Evolutionary conservation across 2,329 filamentous ascomycete genomes (phyloP).

Genomic region (Verticillium zaregamsianum): DNA sequence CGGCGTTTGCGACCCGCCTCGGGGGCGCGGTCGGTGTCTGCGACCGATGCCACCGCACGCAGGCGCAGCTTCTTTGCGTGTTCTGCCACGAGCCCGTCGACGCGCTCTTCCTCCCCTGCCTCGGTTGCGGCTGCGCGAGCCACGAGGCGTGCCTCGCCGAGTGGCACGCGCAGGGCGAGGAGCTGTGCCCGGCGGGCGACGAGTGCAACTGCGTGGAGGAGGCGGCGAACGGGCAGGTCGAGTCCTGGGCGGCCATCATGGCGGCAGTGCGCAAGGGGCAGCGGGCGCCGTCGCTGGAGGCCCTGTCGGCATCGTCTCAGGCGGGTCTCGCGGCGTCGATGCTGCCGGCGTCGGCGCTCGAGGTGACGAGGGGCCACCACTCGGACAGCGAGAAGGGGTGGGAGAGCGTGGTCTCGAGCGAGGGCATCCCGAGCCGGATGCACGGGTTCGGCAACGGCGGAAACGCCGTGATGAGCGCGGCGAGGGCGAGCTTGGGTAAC

Average conservation of each 20-base stretch:
- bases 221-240: constrained; percentile 52
- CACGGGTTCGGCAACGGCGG: constrained; percentile 12
- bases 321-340: constrained; percentile 7
- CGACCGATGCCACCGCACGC: constrained; percentile 48
- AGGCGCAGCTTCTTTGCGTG: constrained; percentile 56
- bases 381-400: constrained; percentile 28
- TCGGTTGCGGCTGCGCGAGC: constrained; percentile 58
- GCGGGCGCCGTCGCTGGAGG: constrained; percentile 1
- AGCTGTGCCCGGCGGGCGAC: constrained; percentile 57
- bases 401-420: constrained; percentile 27
- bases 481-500: constrained; percentile 45
- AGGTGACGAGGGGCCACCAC: constrained; percentile 14
- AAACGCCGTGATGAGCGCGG: constrained; percentile 26
- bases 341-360: constrained; percentile 24
- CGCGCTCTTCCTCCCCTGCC: constrained; percentile 56
- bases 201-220: constrained; percentile 59
- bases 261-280: constrained; percentile 33
- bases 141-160: constrained; percentile 56
- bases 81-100: constrained; percentile 59
- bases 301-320: constrained; percentile 1
- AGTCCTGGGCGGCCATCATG: constrained; percentile 56
- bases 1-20: constrained; percentile 27
- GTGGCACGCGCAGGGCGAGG: constrained; percentile 55
- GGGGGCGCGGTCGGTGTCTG: constrained; percentile 47
- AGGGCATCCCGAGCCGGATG: constrained; percentile 12